Evolutionary conservation across 108 stramenopile species (phyloP).

Genomic region (Craspedostauros australis): DNA sequence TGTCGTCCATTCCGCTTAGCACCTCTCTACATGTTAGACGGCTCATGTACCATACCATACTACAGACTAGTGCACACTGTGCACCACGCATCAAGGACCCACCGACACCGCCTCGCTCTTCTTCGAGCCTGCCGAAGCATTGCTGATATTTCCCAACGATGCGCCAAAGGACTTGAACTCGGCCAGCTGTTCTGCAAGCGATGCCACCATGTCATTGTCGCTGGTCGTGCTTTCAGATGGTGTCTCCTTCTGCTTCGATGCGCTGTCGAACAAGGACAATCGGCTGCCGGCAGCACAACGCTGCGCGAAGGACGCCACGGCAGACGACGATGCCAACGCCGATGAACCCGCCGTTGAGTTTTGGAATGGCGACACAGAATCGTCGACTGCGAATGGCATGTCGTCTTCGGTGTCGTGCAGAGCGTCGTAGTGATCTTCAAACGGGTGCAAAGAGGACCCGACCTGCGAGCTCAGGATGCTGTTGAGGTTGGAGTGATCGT

Average conservation of each 20-base stretch:
- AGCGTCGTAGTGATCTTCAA: slow-evolving; percentile 7
- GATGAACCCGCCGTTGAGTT: neutral
- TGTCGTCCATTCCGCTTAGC: too few relatives aligned
- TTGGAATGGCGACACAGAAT: neutral
- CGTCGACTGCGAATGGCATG: slow-evolving; percentile 61
- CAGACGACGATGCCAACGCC: slow-evolving; percentile 7
- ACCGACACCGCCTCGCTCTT: too few relatives aligned
- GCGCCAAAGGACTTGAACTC: slow-evolving; percentile 47
- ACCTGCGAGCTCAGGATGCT: slow-evolving; percentile 2
- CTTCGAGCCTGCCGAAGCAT: too few relatives aligned
- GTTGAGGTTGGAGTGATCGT: slow-evolving; percentile 1
- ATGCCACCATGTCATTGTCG: slow-evolving; percentile 3
- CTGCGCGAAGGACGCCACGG: slow-evolving; percentile 30
- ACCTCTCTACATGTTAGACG: too few relatives aligned
- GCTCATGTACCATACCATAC: too few relatives aligned
- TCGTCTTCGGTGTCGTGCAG: too few relatives aligned
- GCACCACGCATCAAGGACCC: too few relatives aligned
- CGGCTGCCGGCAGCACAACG: slow-evolving; percentile 11
- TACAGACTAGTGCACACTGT: too few relatives aligned
- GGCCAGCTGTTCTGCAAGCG: slow-evolving; percentile 37
- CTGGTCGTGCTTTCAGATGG: neutral
- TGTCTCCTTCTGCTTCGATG: neutral
- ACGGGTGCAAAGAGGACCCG: slow-evolving; percentile 7
- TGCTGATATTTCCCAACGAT: too few relatives aligned
- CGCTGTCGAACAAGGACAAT: slow-evolving; percentile 33